These are phyloP conservation scores for Cronartium ribicola DNA, from an alignment of 1,284 basidiomycete genomes.

Conservation along the genomic window DNA sequence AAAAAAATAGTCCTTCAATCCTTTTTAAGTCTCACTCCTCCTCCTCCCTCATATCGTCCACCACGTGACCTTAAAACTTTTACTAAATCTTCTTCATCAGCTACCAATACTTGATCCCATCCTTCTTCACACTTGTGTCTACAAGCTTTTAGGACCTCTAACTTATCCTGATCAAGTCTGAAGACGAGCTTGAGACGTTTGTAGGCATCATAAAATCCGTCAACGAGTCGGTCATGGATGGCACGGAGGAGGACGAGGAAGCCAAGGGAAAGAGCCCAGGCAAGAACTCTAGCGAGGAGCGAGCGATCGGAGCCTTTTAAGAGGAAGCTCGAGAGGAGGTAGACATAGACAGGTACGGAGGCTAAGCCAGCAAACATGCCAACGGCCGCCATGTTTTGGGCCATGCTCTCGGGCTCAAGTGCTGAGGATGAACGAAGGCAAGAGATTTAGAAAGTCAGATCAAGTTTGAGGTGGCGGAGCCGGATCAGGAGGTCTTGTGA, in stretches of 20 bases:
- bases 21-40: no score
- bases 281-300: background rate
- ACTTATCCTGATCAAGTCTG: slow-evolving; percentile 7
- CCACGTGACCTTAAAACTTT: background rate
- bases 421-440: background rate
- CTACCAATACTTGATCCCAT: background rate
- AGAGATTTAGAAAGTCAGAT: no score
- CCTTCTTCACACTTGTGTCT: slow-evolving; percentile 1
- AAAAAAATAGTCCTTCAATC: no score
- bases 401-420: slow-evolving; percentile 27
- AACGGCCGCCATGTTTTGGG: slow-evolving; percentile 23
- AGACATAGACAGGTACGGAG: slow-evolving; percentile 18
- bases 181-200: slow-evolving; percentile 3
- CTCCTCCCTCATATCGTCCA: background rate
- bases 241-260: slow-evolving; percentile 10
- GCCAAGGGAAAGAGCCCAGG: background rate
- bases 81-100: background rate
- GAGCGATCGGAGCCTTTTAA: no score
- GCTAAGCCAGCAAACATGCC: slow-evolving; percentile 17
- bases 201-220: slow-evolving; percentile 10
- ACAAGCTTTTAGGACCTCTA: slow-evolving; percentile 11
- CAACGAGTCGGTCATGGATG: slow-evolving; percentile 24
- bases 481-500: no score
- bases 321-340: no score
- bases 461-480: no score